Evolutionary conservation across 805 yeast species (phyloP), one percentile per base, ranked within the genome.

Genomic region (Suhomyces tanzawaensis): DNA sequence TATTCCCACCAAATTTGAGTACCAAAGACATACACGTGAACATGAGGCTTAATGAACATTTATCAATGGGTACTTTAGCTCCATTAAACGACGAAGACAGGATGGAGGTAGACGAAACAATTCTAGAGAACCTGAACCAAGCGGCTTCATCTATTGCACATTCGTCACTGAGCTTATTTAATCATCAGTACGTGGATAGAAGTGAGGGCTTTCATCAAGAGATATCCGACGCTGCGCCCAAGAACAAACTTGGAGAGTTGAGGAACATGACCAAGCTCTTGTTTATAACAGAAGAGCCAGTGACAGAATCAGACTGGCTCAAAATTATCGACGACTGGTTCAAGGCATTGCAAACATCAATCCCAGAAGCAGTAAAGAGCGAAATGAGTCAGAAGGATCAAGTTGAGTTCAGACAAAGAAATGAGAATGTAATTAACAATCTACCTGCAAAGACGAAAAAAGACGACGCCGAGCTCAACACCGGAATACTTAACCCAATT

Each of bases 331-430:
- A 48, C 25, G 42, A 37, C 26, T 57, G 58, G 60, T 44, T 41
- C 15, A 36, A 29, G 27, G 49, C 43, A 21, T 37, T 66, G 30
- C 24, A 23, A 13, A 56, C 58, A 18, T 51, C 63, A 1, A 46
- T 64, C 12, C 72, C 72, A 2, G 41, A 46, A 2, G 52, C 47
- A 18, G 52, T 47, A n/a, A 56, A 51, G 30, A 36, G 37, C 11
- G 58, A 53, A 19, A 40, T 66, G 17, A 58, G 68, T 28, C 66
- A 64, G 28, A 63, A 58, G 34, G 70, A 64, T 35, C 69, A 63
- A 40, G 53, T 64, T 13, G 49, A 51, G n/a, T 52, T 57, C 3
- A 64, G 61, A 36, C 67, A 62, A 37, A 46, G 59, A 32, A 57
- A 58, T 3, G 66, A 52, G 31, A 49, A 37, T 16, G 28, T 15